Conservation (phyloP, 768 basidiomycete species). For the Cubamyces sp. region DNA sequence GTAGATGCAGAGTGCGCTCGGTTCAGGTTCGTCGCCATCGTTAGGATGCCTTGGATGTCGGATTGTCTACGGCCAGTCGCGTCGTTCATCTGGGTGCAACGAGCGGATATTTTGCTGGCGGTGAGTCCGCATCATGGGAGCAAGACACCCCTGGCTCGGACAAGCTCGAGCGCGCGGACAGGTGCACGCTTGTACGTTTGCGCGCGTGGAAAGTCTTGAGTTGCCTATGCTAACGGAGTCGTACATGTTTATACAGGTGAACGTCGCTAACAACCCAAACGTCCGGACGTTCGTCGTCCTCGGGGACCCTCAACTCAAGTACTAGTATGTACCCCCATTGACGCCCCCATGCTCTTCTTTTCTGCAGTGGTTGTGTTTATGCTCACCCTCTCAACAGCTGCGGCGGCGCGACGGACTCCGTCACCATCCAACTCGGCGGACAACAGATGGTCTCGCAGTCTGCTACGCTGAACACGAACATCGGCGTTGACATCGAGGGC, state of each 20-base stretch:
- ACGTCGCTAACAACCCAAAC: constrained; percentile 18
- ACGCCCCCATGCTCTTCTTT: too few species aligned
- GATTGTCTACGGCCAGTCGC: constrained; percentile 41
- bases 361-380: too few species aligned
- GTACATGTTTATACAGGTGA: constrained; percentile 14
- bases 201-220: neutral
- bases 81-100: constrained; percentile 26
- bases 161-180: constrained; percentile 12
- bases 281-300: constrained; percentile 11
- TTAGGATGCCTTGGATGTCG: constrained; percentile 42
- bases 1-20: constrained; percentile 43
- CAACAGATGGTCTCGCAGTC: constrained; percentile 7
- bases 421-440: constrained; percentile 15
- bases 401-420: constrained; percentile 3
- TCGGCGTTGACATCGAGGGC: constrained; percentile 14
- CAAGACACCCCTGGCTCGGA: constrained; percentile 22
- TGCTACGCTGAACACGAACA: constrained; percentile 3
- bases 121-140: constrained; percentile 25
- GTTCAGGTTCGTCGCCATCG: constrained; percentile 37
- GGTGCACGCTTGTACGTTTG: constrained; percentile 17
- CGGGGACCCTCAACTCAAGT: constrained; percentile 23
- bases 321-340: too few species aligned
- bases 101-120: constrained; percentile 17
- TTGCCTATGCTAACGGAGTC: too few species aligned
- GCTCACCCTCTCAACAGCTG: constrained; percentile 2